These are phyloP conservation scores for Neopestalotiopsis sp. DNA, from an alignment of 2,329 filamentous ascomycete species.

Conservation along the genomic window DNA sequence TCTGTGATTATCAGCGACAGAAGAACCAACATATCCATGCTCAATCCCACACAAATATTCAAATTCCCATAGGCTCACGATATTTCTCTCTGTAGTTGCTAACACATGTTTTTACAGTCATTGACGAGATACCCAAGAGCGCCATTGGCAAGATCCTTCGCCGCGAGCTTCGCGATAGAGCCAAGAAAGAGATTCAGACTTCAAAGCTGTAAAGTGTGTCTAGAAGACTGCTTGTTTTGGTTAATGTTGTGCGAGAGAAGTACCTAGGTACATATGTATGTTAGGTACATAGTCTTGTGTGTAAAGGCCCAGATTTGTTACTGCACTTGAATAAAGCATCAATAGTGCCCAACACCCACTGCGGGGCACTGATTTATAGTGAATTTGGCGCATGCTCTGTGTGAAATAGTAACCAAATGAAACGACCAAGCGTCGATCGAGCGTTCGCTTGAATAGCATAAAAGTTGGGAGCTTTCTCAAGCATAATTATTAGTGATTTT, in stretches of 20 bases:
- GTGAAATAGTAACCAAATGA: no score
- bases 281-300: no score
- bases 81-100: neutral
- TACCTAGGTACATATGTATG: no score
- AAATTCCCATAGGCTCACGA: neutral
- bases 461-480: no score
- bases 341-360: no score
- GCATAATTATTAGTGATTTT: no score
- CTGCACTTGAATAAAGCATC: neutral
- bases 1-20: neutral
- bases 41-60: neutral
- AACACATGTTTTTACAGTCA: neutral
- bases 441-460: no score
- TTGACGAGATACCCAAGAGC: constrained; percentile 13
- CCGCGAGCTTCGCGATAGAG: constrained; percentile 4
- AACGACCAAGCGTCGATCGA: no score
- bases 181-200: neutral
- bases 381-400: no score
- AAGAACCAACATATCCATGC: neutral
- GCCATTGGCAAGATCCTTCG: constrained; percentile 14
- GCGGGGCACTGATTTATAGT: no score
- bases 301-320: neutral
- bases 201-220: neutral
- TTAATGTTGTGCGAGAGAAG: neutral
- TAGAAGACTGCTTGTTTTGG: neutral